Base-by-base conservation (phyloP, 73 alveolate species). In the Urostyla sp. region DNA sequence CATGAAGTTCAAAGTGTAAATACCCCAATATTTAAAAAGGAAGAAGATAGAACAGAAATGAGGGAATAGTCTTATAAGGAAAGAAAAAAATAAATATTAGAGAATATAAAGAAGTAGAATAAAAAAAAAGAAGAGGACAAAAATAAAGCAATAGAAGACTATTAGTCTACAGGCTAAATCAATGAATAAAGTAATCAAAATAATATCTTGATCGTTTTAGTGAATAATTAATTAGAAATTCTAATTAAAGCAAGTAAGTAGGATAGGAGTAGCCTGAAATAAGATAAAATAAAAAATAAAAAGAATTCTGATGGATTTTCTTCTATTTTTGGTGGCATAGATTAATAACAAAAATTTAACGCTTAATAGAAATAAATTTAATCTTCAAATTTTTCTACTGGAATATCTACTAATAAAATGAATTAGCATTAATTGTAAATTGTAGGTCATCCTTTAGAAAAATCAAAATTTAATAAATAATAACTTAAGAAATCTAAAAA, bases 21-120 rank as follows among this genome's bases (percentile, higher is more conserved):
- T n/a, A 54, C 15, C 7, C 11, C 51, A 10, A 21, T 18, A 34
- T 35, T 27, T 1, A n/a, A 58, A 58, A 18, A 27, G 35, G 37
- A 16, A 5, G 44, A 16, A 20, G 26, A 34, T 20, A 60, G 57
- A 2, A n/a, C n/a, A n/a, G 4, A 63, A 23, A 63, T 63, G 79
- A 63, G 79, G 44, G 79, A 63, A 32, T 31, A 63, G 36, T 43
- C 61, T 40, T 63, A 63, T 32, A 63, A 63, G 44, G 79, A 63
- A 32, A 20, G 79, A 1, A 63, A 63, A 48, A 36, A 63, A 40
- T 43, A 38, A 28, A 44, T 63, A 34, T 4, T 63, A n/a, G 58
- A 63, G 1, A 63, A 63, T 40, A 63, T 63, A 6, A 63, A 63
- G 60, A 34, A 63, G 60, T 18, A 63, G 2, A 38, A 37, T 6